phyloP scores from a whole-genome alignment of 2,329 filamentous ascomycete genomes.

The Samsoniella hepiali region DNA sequence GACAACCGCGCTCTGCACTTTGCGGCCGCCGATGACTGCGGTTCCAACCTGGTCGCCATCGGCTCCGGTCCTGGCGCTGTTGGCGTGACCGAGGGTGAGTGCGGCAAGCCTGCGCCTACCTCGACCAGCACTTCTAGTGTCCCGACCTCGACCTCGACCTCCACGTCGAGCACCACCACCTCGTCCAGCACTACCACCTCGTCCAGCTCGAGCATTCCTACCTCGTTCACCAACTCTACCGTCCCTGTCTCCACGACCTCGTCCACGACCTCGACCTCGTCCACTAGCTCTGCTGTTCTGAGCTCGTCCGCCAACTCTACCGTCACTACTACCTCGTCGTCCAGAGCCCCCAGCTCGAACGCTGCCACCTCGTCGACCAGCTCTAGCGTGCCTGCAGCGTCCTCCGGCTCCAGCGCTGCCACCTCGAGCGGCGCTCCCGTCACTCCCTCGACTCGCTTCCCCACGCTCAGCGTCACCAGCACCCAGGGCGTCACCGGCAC shows the following conservation, averaged over 20 bases:
- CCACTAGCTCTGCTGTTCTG: neutral
- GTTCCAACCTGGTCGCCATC: conserved; percentile 36
- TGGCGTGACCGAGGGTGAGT: conserved; percentile 31
- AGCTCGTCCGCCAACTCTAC: neutral
- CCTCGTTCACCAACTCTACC: neutral
- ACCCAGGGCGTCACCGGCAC: neutral
- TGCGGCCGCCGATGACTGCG: conserved; percentile 38
- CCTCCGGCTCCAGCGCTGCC: neutral
- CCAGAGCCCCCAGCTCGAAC: neutral
- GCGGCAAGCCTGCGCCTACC: conserved; percentile 21
- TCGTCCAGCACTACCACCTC: neutral
- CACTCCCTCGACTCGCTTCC: neutral
- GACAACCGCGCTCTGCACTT: conserved; percentile 39
- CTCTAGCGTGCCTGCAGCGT: neutral
- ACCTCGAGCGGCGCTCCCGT: neutral
- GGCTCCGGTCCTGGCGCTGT: conserved; percentile 39
- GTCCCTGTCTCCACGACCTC: neutral
- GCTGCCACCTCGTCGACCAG: neutral
- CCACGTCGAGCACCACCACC: neutral
- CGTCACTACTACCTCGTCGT: neutral
- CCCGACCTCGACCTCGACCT: neutral
- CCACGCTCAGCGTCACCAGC: conserved; percentile 2
- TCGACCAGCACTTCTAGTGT: neutral
- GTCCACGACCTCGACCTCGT: neutral
- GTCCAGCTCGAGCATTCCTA: neutral